phyloP scores from a whole-genome alignment of 2,329 filamentous ascomycete genomes.

The Neopestalotiopsis clavispora region DNA sequence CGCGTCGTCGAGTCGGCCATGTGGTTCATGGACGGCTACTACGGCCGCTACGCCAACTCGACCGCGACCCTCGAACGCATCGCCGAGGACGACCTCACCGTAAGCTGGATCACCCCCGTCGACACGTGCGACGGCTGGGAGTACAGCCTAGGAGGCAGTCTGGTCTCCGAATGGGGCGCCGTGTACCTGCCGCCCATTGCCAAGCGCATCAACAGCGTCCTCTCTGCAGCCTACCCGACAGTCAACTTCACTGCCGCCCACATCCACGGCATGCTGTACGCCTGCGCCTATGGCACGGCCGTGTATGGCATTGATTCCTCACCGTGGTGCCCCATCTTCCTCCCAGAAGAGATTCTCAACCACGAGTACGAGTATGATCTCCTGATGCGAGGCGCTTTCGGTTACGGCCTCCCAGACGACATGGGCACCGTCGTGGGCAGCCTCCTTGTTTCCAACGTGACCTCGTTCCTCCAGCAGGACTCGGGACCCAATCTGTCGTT shows the following conservation, averaged over 20 bases:
- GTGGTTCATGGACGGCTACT: slow-evolving; percentile 30
- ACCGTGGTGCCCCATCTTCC: slow-evolving; percentile 28
- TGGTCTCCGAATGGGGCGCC: slow-evolving; percentile 21
- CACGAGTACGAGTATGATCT: slow-evolving; percentile 31
- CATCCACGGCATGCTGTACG: slow-evolving; percentile 28
- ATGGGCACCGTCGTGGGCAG: slow-evolving; percentile 28
- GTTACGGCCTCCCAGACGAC: slow-evolving; percentile 27
- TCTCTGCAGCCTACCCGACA: slow-evolving; percentile 22
- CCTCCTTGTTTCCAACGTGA: slow-evolving; percentile 27
- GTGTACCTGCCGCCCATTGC: slow-evolving; percentile 28
- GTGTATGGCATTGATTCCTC: slow-evolving; percentile 25
- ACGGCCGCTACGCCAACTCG: slow-evolving; percentile 23
- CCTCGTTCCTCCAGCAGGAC: slow-evolving; percentile 22
- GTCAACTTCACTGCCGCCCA: slow-evolving; percentile 25
- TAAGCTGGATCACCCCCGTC: slow-evolving; percentile 29
- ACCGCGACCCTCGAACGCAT: slow-evolving; percentile 22
- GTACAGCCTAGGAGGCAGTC: slow-evolving; percentile 20
- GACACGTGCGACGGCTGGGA: slow-evolving; percentile 25
- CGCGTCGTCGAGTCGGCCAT: slow-evolving; percentile 27
- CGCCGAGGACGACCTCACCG: slow-evolving; percentile 24
- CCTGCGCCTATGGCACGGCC: slow-evolving; percentile 29
- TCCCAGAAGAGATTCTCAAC: slow-evolving; percentile 24
- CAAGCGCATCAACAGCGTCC: slow-evolving; percentile 23
- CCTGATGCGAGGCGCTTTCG: slow-evolving; percentile 28
- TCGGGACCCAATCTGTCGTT: slow-evolving; percentile 24